These are phyloP conservation scores for Lipomyces yamanashiensis DNA, from an alignment of 805 yeast genomes.

Conservation along the genomic window DNA sequence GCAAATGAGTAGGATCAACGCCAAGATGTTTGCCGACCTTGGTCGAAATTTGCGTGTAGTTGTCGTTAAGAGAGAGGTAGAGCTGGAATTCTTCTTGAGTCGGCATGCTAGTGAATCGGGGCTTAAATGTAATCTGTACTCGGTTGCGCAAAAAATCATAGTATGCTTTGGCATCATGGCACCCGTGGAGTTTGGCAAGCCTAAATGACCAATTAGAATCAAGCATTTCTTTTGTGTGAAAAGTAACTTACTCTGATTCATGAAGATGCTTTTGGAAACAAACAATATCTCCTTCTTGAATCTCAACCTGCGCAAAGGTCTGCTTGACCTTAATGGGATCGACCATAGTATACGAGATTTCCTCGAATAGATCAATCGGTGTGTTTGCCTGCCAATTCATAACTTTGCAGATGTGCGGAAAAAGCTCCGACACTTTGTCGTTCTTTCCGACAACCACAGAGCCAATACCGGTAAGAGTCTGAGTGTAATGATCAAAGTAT, in stretches of 20 bases:
- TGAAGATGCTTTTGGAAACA: slow-evolving; percentile 42
- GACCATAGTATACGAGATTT: slow-evolving; percentile 46
- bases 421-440: slow-evolving; percentile 48
- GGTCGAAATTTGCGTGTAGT: slow-evolving; percentile 64
- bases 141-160: slow-evolving; percentile 46
- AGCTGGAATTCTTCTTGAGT: slow-evolving; percentile 49
- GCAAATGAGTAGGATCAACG: slow-evolving; percentile 63
- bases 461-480: slow-evolving; percentile 66
- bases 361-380: slow-evolving; percentile 42
- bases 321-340: slow-evolving; percentile 40
- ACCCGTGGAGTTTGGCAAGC: slow-evolving; percentile 10
- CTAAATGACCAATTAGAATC: not conserved
- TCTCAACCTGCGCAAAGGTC: slow-evolving; percentile 44
- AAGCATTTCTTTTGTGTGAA: not conserved
- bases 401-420: slow-evolving; percentile 34
- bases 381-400: slow-evolving; percentile 44
- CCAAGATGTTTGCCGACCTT: slow-evolving; percentile 60
- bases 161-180: slow-evolving; percentile 32
- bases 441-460: slow-evolving; percentile 59
- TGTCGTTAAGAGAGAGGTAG: slow-evolving; percentile 69
- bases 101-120: slow-evolving; percentile 33
- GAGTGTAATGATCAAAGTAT: slow-evolving; percentile 62
- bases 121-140: slow-evolving; percentile 40
- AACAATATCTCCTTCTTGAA: slow-evolving; percentile 47
- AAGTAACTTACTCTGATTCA: slow-evolving; percentile 33